Base-by-base conservation (phyloP, 139 green algal species). In the Closterium sp. region DNA sequence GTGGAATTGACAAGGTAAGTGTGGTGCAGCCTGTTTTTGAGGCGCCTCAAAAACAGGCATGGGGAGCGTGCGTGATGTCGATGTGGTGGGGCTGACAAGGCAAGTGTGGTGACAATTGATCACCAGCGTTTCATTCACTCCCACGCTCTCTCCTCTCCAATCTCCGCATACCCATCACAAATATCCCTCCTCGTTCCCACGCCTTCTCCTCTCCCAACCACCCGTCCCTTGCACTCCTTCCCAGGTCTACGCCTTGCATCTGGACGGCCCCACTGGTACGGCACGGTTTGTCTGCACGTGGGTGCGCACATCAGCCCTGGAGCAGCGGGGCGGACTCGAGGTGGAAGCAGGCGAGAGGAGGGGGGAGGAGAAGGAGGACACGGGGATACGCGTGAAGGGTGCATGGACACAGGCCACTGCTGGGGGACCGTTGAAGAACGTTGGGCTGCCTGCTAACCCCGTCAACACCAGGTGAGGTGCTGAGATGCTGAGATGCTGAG, bases 391-490 rank as follows among this genome's bases (percentile, higher is more conserved):
- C 1, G 19, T 79, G 62, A 79, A 79, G 62, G 62, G 62, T 5
- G 91, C 79, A 21, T 95, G 93, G 93, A 95, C 93, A 13, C 32
- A 89, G 17, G 62, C 62, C 22, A 87, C 84, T 28, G n/a, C 2
- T 9, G 32, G 29, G 0, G 70, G 84, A 1, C 22, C 32, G 4
- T 27, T 93, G 0, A 42, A 29, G 13, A 93, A 94, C 90, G 11
- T 95, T 29, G 31, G 79, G 11, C 89, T 90, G 21, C 93, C 93
- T 9, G 90, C 88, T 29, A 95, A 95, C 89, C 93, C 93, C 6
- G 31, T 28, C 79, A 95, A 95, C 31, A 95, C 93, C 84, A 91
- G 85, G 90, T 92, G 89, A 17, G 50, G 34, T 24, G 32, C 32
- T 4, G 32, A 38, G 32, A 4, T 2, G 32, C 2, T 38, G 4